Evolutionary conservation across 139 green algal species (phyloP).

Genomic region (Microglena sp.): DNA sequence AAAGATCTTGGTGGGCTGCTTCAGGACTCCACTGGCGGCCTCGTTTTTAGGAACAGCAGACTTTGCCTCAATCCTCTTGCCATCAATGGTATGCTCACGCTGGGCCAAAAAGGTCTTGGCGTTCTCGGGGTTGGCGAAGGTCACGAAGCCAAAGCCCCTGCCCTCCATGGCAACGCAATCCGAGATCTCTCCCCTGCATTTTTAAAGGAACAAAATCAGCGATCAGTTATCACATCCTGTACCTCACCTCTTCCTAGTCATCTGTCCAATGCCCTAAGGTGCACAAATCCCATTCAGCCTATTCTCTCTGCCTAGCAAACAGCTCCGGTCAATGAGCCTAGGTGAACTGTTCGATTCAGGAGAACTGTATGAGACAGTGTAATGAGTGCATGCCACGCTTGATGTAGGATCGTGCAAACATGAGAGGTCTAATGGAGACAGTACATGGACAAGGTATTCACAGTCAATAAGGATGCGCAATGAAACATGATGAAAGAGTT

Average conservation of each 20-base stretch:
- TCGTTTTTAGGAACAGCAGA: slow-evolving; percentile 45
- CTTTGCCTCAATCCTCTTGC: slow-evolving; percentile 61
- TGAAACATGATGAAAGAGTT: too few relatives aligned
- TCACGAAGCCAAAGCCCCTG: slow-evolving; percentile 70
- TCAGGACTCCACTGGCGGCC: not conserved
- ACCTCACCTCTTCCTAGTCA: too few relatives aligned
- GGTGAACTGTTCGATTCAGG: not conserved
- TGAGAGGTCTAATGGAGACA: too few relatives aligned
- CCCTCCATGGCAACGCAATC: slow-evolving; percentile 62
- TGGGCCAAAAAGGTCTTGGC: slow-evolving; percentile 45
- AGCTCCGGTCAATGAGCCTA: not conserved
- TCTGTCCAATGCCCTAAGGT: too few relatives aligned
- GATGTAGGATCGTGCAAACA: not conserved
- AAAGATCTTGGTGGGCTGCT: slow-evolving; percentile 55
- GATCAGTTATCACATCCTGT: too few relatives aligned
- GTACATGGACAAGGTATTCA: too few relatives aligned
- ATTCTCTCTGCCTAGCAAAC: not conserved
- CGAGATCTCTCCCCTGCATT: slow-evolving; percentile 49
- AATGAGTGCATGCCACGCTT: not conserved
- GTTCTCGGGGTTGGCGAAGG: slow-evolving; percentile 34
- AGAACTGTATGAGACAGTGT: not conserved
- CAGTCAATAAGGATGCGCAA: too few relatives aligned
- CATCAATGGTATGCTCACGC: slow-evolving; percentile 45
- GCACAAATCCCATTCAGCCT: too few relatives aligned
- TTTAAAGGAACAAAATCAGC: too few relatives aligned